Evolutionary conservation across 129 eudicot genomes (phyloP), one percentile per base, ranked within the genome.

Genomic region (Solidago caesia): DNA sequence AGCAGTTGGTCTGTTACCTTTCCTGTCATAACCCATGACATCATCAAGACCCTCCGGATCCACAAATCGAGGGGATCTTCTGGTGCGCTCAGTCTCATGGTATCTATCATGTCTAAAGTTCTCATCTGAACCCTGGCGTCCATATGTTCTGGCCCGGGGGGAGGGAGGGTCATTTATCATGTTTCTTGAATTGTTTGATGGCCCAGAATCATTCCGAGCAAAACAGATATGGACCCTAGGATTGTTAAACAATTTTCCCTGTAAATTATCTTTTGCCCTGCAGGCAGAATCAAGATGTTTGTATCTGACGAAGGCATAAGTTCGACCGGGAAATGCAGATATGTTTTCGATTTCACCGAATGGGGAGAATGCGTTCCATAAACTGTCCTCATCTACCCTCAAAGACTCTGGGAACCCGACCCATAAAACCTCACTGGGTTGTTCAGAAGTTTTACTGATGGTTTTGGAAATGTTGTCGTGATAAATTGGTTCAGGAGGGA

Each of bases 341-440:
- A 94, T 85, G 81, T 88, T 94, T 72, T 86, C 97, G 41, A 94
- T 94, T 60, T 90, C 97, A 48, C 98, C 98, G 46, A 86, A 94
- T 7, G 87, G 97, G 10, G 93, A 84, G 66, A 94, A 88, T 43
- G 97, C 91, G 12, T 82, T 85, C 73, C 92, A 79, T 48, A 94
- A 72, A 44, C 77, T 74, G 76, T 73, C 79, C 73, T 94, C 98
- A 56, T 94, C 97, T 16, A 94, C 87, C 76, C 80, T 87, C 64
- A 94, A n/a, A n/a, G 80, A 83, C 64, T 91, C 84, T 51, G 98
- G 98, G 75, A 82, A 94, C 62, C 98, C 96, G 41, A 94, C 66
- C 98, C 98, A 94, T 71, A 94, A 81, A 75, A 94, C 92, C 72
- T 88, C 93, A 68, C 92, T 94, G 53, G 98, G 98, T 67, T 88